Base-by-base conservation (phyloP, 2,329 filamentous ascomycete genomes). In the Fusarium concolor region DNA sequence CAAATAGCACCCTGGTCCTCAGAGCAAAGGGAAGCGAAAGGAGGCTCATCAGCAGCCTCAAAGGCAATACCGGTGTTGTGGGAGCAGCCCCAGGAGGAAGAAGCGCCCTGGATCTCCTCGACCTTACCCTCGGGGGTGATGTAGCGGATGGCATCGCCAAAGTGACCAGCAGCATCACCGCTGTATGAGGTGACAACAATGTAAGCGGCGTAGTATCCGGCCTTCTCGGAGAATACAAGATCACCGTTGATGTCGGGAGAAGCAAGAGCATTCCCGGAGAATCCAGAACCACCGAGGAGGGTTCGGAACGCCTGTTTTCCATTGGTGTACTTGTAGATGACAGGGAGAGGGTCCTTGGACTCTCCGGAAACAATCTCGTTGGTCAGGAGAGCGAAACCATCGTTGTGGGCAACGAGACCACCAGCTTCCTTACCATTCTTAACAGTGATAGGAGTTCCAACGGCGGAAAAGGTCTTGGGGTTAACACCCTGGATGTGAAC, bases 21-120 rank as follows among this genome's bases (percentile, higher is more conserved):
- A 18, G 87, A 84, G 69, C 87, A 89, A 60, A 89, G 79, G 52
- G 82, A 85, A 22, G 87, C 85, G 62, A 86, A 89, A 6, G 87
- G 87, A 18, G 84, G 79, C 15, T 80, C 83, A 49, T 88, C 86
- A 20, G 87, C 86, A 18, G 83, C 86, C 74, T 89, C 87, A 54
- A 90, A 84, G 8, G 86, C 87, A 56, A 90, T 89, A 56, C 87
- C 87, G 2, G 87, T 89, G 78, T 90, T 90, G 81, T 89, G 87
- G 8, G 84, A 87, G 79, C 87, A 90, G 18, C 87, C 87, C 82
- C 86, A 89, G 15, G 81, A 79, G 56, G 83, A 86, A 42, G 83
- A 83, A 4, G 87, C 85, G 2, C 85, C 86, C 3, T 75, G 47
- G 61, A 88, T 87, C 12, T 76, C 79, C 67, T 85, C 77, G 5